Base-by-base conservation (phyloP, 352 stramenopile genomes). In the Aphanomyces euteiches region DNA sequence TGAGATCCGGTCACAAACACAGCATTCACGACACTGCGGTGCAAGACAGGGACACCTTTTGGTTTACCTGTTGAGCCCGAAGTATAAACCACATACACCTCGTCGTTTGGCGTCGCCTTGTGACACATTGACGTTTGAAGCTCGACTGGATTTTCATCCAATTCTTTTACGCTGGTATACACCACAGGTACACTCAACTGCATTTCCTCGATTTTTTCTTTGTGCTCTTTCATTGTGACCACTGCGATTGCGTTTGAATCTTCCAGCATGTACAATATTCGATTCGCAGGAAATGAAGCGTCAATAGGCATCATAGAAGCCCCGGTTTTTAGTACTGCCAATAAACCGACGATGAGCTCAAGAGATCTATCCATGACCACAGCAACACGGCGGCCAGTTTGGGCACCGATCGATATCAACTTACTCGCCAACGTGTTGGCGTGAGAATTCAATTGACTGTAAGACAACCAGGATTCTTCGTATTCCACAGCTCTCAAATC, bases 81-180 rank as follows among this genome's bases (percentile, higher is more conserved):
- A n/a, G 45, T 53, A n/a, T 53, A 53, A 19, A 92, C 75, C 21
- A 92, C 80, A 50, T 92, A 89, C 15, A 77, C 75, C 1, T 15
- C 40, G 41, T 37, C 28, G 13, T 56, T 39, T n/a, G 21, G 13
- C 8, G 10, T 17, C 1, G 37, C 37, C 8, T 56, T 43, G 37
- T 58, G 12, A 17, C n/a, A n/a, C n/a, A n/a, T 19, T 53, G 19
- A 8, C 1, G 17, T 21, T 13, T 56, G 19, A 56, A 17, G 59
- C 53, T 12, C 66, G 73, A 71, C 12, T n/a, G 45, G 45, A 19
- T 53, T 53, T n/a, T n/a, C 2, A n/a, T 15, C 45, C 45, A 53
- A 53, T n/a, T 53, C 45, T 15, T 15, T 53, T n/a, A 19, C 13
- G 45, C n/a, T n/a, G 2, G n/a, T 53, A 19, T 53, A 53, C 13